Percentiles rank a stretch among this genome's conserved stretches.
These are phyloP conservation scores for Penicillium verhagenii DNA, from an alignment of 495 filamentous ascomycete genomes.

Conservation along the genomic window DNA sequence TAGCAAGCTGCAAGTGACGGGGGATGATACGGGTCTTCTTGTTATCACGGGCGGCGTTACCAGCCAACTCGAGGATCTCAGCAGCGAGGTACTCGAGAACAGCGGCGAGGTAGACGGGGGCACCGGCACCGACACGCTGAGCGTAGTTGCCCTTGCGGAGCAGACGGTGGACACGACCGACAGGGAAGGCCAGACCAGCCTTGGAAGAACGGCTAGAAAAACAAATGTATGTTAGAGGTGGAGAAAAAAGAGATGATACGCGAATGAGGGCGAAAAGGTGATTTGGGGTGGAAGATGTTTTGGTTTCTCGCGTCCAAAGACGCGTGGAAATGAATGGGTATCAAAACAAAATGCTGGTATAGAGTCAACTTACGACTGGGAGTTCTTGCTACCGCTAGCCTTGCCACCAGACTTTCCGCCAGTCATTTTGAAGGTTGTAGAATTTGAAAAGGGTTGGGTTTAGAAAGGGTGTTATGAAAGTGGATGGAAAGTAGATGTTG, in stretches of 20 bases:
- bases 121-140: slow-evolving; percentile 98
- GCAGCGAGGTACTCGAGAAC: slow-evolving; percentile 98
- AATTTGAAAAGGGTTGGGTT: slow-evolving; percentile 34
- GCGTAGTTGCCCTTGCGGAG: slow-evolving; percentile 99
- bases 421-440: slow-evolving; percentile 81
- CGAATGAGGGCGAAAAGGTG: too few species aligned
- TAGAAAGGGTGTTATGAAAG: slow-evolving; percentile 14
- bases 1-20: slow-evolving; percentile 97
- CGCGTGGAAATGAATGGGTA: not conserved
- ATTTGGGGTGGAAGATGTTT: not conserved
- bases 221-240: slow-evolving; percentile 37
- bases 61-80: slow-evolving; percentile 97
- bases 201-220: slow-evolving; percentile 89
- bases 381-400: slow-evolving; percentile 93
- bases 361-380: slow-evolving; percentile 72
- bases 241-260: not conserved
- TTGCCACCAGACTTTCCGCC: slow-evolving; percentile 98
- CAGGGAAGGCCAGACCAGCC: slow-evolving; percentile 98
- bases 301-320: not conserved
- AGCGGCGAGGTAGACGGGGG: slow-evolving; percentile 96
- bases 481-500: slow-evolving; percentile 11
- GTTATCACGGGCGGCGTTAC: slow-evolving; percentile 98
- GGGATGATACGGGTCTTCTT: slow-evolving; percentile 99
- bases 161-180: slow-evolving; percentile 99
- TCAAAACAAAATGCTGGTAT: slow-evolving; percentile 2